Conservation (phyloP, 2,329 filamentous ascomycete species). For the Paecilomyces fulvus region DNA sequence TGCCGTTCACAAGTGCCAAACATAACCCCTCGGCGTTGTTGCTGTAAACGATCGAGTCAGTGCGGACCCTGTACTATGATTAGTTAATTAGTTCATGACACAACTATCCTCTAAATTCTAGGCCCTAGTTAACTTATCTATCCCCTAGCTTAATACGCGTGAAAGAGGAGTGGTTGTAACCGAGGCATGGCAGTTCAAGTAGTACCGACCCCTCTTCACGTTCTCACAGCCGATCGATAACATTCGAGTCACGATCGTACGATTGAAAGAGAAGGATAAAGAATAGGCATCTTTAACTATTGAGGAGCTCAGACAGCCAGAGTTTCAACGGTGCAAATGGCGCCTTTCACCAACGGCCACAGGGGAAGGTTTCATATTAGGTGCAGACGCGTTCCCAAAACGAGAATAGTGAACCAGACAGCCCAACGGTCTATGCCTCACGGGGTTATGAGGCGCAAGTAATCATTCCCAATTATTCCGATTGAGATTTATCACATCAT, state of each 20-base stretch:
- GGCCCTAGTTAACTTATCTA: not conserved
- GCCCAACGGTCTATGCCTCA: not conserved
- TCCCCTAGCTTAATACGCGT: not conserved
- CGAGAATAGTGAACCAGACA: not conserved
- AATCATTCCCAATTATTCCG: not conserved
- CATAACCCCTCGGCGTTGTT: not conserved
- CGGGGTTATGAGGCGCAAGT: not conserved
- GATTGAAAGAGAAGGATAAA: not conserved
- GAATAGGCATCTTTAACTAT: not conserved
- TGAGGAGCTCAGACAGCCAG: not conserved
- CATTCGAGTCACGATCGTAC: not conserved
- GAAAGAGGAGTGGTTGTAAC: not conserved
- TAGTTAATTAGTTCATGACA: not conserved
- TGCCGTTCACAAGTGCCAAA: not conserved
- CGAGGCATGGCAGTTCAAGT: not conserved
- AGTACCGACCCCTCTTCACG: not conserved
- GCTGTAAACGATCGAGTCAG: not conserved
- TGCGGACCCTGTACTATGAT: not conserved
- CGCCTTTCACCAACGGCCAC: not conserved
- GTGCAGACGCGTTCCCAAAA: not conserved
- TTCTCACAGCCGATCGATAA: not conserved
- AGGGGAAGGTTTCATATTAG: not conserved
- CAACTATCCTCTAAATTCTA: not conserved
- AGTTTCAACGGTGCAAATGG: not conserved
- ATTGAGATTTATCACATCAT: not conserved